These are phyloP conservation scores for Pistacia integerrima DNA, from an alignment of 345 rosid species.

Conservation along the genomic window DNA sequence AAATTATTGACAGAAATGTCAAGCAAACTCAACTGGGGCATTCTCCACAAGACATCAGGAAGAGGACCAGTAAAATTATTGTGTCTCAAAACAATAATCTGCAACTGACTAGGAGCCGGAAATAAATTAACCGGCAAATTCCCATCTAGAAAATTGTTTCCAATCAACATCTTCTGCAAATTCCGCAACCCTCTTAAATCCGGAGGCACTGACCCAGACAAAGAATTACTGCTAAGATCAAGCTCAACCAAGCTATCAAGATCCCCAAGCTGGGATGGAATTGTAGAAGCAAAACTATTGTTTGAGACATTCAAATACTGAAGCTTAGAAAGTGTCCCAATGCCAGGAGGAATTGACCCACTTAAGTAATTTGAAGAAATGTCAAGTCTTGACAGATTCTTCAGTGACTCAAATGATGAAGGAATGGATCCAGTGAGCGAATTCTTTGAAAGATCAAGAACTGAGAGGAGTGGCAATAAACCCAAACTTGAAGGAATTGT, in stretches of 20 bases:
- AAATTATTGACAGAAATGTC: constrained; percentile 82
- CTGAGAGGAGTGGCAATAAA: constrained; percentile 46
- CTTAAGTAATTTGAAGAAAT: constrained; percentile 69
- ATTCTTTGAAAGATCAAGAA: constrained; percentile 74
- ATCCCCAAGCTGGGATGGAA: constrained; percentile 75
- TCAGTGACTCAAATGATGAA: constrained; percentile 53
- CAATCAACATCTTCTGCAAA: constrained; percentile 58
- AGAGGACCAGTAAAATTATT: constrained; percentile 58
- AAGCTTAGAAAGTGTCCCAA: constrained; percentile 64
- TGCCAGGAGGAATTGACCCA: constrained; percentile 61
- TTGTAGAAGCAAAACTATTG: constrained; percentile 63
- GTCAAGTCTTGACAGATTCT: constrained; percentile 63
- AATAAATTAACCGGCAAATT: constrained; percentile 59
- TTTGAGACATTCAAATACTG: constrained; percentile 65
- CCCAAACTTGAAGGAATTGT: constrained; percentile 67
- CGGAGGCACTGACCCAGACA: constrained; percentile 65
- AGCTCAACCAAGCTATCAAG: constrained; percentile 65
- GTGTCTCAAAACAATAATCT: constrained; percentile 51
- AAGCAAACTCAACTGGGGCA: constrained; percentile 56
- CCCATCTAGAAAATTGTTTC: constrained; percentile 60
- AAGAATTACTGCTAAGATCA: constrained; percentile 76
- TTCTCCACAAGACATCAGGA: constrained; percentile 58
- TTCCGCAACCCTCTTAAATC: constrained; percentile 62
- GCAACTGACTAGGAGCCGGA: constrained; percentile 54
- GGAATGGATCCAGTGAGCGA: constrained; percentile 70